Evolutionary conservation across 148 eudicot species (phyloP).

Genomic region (Rhododendron mucronatum): DNA sequence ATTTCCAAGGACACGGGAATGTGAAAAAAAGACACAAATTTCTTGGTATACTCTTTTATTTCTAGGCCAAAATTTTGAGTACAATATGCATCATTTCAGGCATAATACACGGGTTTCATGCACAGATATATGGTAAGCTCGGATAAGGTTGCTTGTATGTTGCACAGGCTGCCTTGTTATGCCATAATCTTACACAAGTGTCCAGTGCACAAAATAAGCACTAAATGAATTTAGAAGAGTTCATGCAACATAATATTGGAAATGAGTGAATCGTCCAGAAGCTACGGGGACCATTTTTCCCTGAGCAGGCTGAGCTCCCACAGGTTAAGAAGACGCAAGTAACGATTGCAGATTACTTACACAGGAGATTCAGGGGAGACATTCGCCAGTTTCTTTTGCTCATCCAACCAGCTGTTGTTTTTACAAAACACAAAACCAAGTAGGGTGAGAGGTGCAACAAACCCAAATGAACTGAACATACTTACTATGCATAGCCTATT

Average conservation of each 20-base stretch:
- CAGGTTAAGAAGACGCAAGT: background rate
- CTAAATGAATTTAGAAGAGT: background rate
- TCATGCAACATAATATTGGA: background rate
- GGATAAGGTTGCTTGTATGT: background rate
- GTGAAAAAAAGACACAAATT: background rate
- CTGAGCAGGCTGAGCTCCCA: background rate
- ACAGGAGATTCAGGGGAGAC: slow-evolving; percentile 86
- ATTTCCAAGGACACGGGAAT: background rate
- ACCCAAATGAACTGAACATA: background rate
- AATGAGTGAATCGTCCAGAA: background rate
- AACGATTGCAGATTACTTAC: slow-evolving; percentile 45
- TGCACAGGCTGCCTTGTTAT: background rate
- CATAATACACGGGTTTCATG: background rate
- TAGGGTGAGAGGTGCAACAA: background rate
- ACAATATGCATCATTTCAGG: background rate
- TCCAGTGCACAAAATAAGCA: background rate
- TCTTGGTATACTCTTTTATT: background rate
- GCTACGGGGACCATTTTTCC: background rate
- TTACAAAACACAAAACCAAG: background rate
- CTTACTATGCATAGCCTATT: slow-evolving; percentile 21
- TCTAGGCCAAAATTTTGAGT: background rate
- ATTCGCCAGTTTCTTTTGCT: slow-evolving; percentile 79
- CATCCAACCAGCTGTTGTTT: slow-evolving; percentile 76
- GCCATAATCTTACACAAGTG: background rate
- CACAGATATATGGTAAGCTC: background rate